These are phyloP conservation scores for Capronia americana DNA, from an alignment of 2,329 filamentous ascomycete genomes.

Conservation along the genomic window DNA sequence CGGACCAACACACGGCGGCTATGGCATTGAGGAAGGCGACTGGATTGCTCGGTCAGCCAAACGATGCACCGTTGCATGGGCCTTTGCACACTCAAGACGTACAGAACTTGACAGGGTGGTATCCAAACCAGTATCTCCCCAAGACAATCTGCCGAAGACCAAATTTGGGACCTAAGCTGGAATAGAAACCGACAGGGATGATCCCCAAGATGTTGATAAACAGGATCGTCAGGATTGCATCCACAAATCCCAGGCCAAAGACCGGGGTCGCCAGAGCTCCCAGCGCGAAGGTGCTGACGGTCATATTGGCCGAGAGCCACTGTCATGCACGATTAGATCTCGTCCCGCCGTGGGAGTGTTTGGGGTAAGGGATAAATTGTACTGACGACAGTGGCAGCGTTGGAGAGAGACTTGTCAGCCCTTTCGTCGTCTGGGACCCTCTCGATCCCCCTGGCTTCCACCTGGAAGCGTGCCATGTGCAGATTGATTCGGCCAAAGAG, in stretches of 20 bases:
- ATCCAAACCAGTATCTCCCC: constrained; percentile 44
- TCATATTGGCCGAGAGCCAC: background rate
- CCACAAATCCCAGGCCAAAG: constrained; percentile 41
- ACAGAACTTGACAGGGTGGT: constrained; percentile 36
- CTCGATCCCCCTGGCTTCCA: constrained; percentile 67
- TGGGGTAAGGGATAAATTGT: background rate
- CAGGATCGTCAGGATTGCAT: constrained; percentile 39
- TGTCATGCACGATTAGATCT: constrained; percentile 1
- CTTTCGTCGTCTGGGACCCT: constrained; percentile 73
- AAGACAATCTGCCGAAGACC: constrained; percentile 45
- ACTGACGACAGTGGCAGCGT: background rate
- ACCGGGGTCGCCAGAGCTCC: constrained; percentile 24
- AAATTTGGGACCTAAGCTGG: constrained; percentile 42
- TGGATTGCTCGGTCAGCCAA: background rate
- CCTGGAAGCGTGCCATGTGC: background rate
- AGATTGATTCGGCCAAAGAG: background rate
- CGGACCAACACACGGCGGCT: constrained; percentile 37
- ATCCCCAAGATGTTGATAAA: constrained; percentile 44
- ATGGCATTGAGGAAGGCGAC: constrained; percentile 36
- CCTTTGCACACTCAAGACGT: background rate
- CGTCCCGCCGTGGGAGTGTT: background rate
- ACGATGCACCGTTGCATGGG: background rate
- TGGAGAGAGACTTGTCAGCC: constrained; percentile 56
- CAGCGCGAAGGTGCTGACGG: constrained; percentile 12
- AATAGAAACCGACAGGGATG: constrained; percentile 39